phyloP scores from a whole-genome alignment of 768 basidiomycete species.

The Chalciporus pseudorubinellus region DNA sequence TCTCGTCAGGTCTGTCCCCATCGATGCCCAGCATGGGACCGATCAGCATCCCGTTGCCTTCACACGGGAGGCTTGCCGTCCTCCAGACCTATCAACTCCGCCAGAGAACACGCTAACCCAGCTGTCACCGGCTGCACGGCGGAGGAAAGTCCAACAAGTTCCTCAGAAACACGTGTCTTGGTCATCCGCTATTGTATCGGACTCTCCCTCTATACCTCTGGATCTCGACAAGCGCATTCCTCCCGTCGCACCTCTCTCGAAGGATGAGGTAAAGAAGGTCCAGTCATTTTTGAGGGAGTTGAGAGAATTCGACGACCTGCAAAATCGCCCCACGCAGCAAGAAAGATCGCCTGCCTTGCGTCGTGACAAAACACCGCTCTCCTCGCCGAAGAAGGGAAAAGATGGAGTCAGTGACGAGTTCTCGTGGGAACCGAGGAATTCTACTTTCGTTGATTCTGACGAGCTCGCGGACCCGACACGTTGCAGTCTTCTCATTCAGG shows the following conservation, averaged over 20 bases:
- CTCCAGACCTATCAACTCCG: conserved; percentile 3
- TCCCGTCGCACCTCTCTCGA: conserved; percentile 3
- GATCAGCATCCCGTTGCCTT: neutral
- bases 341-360: conserved; percentile 10
- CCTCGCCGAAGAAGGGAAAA: neutral
- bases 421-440: conserved; percentile 15
- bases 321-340: neutral
- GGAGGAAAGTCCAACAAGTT: neutral
- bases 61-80: conserved; percentile 7
- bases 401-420: conserved; percentile 9
- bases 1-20: neutral
- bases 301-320: conserved; percentile 7
- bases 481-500: conserved; percentile 31
- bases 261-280: conserved; percentile 13
- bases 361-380: neutral
- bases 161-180: neutral
- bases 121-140: neutral
- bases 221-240: neutral
- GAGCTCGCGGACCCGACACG: conserved; percentile 12
- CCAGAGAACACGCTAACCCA: neutral
- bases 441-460: neutral
- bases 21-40: neutral
- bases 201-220: neutral
- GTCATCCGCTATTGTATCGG: neutral
- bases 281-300: conserved; percentile 17